Evolutionary conservation across 78 protist species (phyloP).

Genomic region (Isochrysis galbana): DNA sequence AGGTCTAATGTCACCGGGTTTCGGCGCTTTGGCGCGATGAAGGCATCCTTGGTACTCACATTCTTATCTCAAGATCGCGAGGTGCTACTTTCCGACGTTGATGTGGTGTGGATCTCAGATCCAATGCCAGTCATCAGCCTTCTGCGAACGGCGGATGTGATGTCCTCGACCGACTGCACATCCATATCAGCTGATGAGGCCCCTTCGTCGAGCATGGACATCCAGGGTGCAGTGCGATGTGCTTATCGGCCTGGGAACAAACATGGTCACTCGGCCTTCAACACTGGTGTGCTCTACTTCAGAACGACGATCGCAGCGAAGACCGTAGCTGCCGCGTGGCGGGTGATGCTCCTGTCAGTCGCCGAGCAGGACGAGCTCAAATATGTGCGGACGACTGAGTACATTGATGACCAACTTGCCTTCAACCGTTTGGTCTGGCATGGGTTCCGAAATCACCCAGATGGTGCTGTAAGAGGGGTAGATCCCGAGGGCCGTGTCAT

Average conservation of each 20-base stretch:
- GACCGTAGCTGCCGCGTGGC: conserved; percentile 17
- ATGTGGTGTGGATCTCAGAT: background rate
- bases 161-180: background rate
- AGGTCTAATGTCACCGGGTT: background rate
- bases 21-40: background rate
- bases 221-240: background rate
- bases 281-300: conserved; percentile 8
- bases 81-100: conserved; percentile 14
- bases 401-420: background rate
- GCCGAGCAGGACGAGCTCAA: background rate
- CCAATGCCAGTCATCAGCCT: background rate
- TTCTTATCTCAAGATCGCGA: background rate
- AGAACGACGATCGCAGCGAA: background rate
- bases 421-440: background rate
- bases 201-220: background rate
- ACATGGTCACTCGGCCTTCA: conserved; percentile 5
- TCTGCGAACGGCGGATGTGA: background rate
- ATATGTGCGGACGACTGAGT: background rate
- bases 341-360: background rate
- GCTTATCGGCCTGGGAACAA: background rate
- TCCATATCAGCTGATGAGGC: background rate
- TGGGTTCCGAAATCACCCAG: background rate
- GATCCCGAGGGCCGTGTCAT: background rate
- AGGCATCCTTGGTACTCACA: background rate
- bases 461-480: background rate